Conservation (phyloP, 2,329 filamentous ascomycete species). For the Fusarium cicatricum region DNA sequence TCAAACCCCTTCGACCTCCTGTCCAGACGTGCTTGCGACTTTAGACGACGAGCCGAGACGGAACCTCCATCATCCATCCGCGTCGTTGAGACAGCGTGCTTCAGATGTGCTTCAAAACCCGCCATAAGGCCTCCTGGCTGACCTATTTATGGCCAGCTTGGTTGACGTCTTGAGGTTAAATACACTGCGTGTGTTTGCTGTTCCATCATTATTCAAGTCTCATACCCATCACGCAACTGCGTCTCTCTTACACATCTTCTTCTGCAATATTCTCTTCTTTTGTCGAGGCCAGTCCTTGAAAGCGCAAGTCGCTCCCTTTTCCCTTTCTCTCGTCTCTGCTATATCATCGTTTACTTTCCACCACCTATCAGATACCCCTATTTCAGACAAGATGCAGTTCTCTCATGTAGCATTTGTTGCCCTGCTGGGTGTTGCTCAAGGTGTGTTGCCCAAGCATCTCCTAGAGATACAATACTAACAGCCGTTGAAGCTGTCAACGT, state of each 20-base stretch:
- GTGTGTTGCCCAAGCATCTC: slow-evolving; percentile 42
- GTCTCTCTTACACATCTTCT: slow-evolving; percentile 41
- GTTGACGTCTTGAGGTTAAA: slow-evolving; percentile 46
- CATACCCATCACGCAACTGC: slow-evolving; percentile 8
- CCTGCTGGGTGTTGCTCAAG: slow-evolving; percentile 57
- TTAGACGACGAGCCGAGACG: slow-evolving; percentile 30
- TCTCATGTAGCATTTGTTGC: slow-evolving; percentile 56
- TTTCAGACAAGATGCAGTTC: slow-evolving; percentile 61
- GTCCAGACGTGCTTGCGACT: slow-evolving; percentile 9
- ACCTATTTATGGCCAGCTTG: neutral
- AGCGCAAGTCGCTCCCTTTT: slow-evolving; percentile 44
- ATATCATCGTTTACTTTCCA: slow-evolving; percentile 7
- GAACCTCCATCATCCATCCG: slow-evolving; percentile 33
- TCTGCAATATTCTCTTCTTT: slow-evolving; percentile 40
- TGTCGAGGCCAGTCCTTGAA: slow-evolving; percentile 43
- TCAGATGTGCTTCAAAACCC: slow-evolving; percentile 39
- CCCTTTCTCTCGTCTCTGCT: slow-evolving; percentile 9
- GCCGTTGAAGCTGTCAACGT: slow-evolving; percentile 50
- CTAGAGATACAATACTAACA: slow-evolving; percentile 6
- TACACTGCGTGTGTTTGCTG: slow-evolving; percentile 49
- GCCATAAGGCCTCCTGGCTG: slow-evolving; percentile 7
- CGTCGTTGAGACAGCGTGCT: slow-evolving; percentile 26
- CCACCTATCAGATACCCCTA: slow-evolving; percentile 33
- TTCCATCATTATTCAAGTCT: slow-evolving; percentile 28
- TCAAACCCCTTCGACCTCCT: slow-evolving; percentile 19